Evolutionary conservation across 2,329 filamentous ascomycete species (phyloP), one percentile per base, ranked within the genome.

Genomic region (Curvularia verruculosa): DNA sequence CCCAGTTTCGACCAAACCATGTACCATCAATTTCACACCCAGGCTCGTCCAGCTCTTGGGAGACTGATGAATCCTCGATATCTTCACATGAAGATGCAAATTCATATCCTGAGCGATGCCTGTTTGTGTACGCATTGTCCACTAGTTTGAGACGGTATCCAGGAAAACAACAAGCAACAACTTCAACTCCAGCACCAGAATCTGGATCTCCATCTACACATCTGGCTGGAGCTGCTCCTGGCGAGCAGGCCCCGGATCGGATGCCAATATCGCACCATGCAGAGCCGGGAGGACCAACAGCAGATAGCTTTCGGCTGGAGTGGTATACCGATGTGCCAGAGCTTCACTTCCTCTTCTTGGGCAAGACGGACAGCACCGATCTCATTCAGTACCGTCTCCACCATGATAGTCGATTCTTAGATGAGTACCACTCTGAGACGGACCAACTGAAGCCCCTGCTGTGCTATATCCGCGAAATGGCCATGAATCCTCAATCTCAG

Each of bases 1-100:
- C 88, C 8, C 88, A 90, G 65, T 89, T 89, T 68, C 82, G 85
- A 5, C 87, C 87, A n/a, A 84, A 88, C 61, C 23, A 58, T 39
- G 19, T 52, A 19, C 23, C 28, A 13, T 13, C 36, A 8, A 31
- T 23, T 18, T 29, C 36, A 5, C 45, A 36, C n/a, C 37, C n/a
- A 54, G 29, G 13, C 45, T 53, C 54, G n/a, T 13, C 31, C 12
- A 41, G 34, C 36, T 44, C 45, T 49, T 34, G 44, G 44, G 28
- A 37, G n/a, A 47, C 44, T 2, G 58, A 59, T 3, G 53, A 50
- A 9, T 59, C 37, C 5, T 53, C 53, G 24, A 19, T 49, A 23
- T 39, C 31, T 4, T 40, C 31, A 34, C 19, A 40, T 21, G 49
- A 59, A n/a, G 36, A 29, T 21, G 49, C 56, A n/a, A 29, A 29